Base-by-base conservation (phyloP, 352 stramenopile species). In the Pythium phragmiticola region DNA sequence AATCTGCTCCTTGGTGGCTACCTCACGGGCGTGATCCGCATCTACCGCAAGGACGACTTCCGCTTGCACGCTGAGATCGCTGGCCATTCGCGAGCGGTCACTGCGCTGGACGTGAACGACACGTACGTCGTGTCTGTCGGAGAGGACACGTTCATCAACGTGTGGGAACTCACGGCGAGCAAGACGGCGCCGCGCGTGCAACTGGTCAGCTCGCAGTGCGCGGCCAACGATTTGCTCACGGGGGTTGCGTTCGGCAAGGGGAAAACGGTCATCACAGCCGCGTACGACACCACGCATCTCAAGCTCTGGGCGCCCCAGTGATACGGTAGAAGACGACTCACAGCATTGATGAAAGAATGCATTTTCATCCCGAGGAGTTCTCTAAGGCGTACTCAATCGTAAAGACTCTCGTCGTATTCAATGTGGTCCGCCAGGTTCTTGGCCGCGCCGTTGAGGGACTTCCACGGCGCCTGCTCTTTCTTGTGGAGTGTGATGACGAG, bases 391-490 rank as follows among this genome's bases (percentile, higher is more conserved):
- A 3, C n/a, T 75, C 77, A 92, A 30, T 92, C 84, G 58, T 84
- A 95, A 33, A 95, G 61, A 58, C 81, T 88, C 21, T 88, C 76
- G 54, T 95, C 84, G 72, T 95, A 95, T 58, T 92, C 74, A 48
- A 95, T 90, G 73, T 95, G 84, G 17, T 90, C 77, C 57, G 92
- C 83, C 63, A 95, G 71, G 43, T 89, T 87, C 68, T 89, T 93
- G 16, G 83, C 81, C 1, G 87, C 87, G 56, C 77, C 83, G 49
- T 95, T 95, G 26, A 95, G 77, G 41, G 87, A 95, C 43, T 62
- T 88, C 87, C 87, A 95, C 30, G 75, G 68, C n/a, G 74, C 42
- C 17, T 67, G 43, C 37, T 83, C 57, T 9, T 74, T 74, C 64
- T 95, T 95, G 58, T 69, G 74, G 43, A 95, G 69, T 53, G 79